These are phyloP conservation scores for Lyophyllum shimeji DNA, from an alignment of 768 basidiomycete species.

Conservation along the genomic window DNA sequence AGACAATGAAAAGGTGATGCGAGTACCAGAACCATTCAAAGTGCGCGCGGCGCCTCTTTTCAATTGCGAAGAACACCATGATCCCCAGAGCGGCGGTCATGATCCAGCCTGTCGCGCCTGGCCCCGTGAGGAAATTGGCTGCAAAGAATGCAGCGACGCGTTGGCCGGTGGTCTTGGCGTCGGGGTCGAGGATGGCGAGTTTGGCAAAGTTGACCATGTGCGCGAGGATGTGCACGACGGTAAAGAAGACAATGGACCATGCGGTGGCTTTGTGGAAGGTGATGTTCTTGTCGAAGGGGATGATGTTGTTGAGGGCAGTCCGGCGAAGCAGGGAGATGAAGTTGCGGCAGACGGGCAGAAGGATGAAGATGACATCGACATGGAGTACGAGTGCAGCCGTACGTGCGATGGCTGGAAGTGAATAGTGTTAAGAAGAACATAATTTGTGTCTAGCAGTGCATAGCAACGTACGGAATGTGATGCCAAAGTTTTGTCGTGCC, in stretches of 20 bases:
- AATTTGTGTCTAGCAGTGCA: neutral
- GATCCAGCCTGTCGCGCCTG: conserved; percentile 84
- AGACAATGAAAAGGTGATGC: conserved; percentile 86
- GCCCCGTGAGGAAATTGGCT: conserved; percentile 82
- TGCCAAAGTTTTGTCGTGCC: conserved; percentile 71
- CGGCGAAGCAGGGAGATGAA: conserved; percentile 88
- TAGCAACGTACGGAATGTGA: conserved; percentile 64
- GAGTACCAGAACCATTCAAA: conserved; percentile 93
- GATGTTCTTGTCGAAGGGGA: conserved; percentile 94
- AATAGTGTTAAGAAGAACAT: conserved; percentile 30
- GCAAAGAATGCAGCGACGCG: conserved; percentile 69
- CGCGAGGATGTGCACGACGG: conserved; percentile 73
- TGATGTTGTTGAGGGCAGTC: conserved; percentile 80
- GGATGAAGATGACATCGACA: conserved; percentile 89
- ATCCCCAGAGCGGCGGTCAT: conserved; percentile 72
- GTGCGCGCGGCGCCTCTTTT: conserved; percentile 72
- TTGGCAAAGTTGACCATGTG: conserved; percentile 86
- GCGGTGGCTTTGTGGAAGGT: conserved; percentile 88
- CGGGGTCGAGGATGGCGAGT: conserved; percentile 56
- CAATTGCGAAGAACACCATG: conserved; percentile 86
- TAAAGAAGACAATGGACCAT: conserved; percentile 84
- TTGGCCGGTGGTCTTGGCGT: conserved; percentile 52
- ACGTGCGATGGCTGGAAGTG: conserved; percentile 72
- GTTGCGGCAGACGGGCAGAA: conserved; percentile 93
- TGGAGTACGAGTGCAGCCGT: conserved; percentile 88